phyloP scores from a whole-genome alignment of 73 alveolate species.

The Paramecium caudatum region DNA sequence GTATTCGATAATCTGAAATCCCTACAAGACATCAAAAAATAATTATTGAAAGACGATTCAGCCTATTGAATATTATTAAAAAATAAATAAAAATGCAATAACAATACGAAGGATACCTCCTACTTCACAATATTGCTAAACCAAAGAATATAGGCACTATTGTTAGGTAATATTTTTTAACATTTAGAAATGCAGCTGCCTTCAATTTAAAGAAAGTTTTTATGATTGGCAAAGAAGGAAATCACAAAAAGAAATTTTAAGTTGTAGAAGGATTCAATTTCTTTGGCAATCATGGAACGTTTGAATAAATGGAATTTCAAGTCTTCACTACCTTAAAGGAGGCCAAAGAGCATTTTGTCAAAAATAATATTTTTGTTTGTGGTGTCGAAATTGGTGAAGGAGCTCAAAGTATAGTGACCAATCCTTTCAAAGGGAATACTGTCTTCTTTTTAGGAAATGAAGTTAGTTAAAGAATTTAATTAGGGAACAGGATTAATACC shows the following conservation, averaged over 20 bases:
- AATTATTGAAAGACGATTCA: slow-evolving; percentile 67
- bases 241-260: slow-evolving; percentile 59
- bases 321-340: slow-evolving; percentile 76
- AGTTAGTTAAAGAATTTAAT: not conserved
- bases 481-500: slow-evolving; percentile 84
- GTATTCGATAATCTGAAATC: slow-evolving; percentile 86
- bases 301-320: slow-evolving; percentile 72
- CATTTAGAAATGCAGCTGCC: slow-evolving; percentile 68
- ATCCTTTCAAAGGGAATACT: slow-evolving; percentile 84
- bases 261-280: slow-evolving; percentile 63
- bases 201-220: slow-evolving; percentile 63
- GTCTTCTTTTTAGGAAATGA: slow-evolving; percentile 86
- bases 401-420: slow-evolving; percentile 79
- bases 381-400: slow-evolving; percentile 86
- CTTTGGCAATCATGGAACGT: slow-evolving; percentile 76
- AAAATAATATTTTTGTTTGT: slow-evolving; percentile 81
- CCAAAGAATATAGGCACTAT: slow-evolving; percentile 54
- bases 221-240: slow-evolving; percentile 66
- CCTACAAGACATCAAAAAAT: slow-evolving; percentile 78
- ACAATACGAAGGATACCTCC: not conserved
- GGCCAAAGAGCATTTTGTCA: slow-evolving; percentile 79
- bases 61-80: slow-evolving; percentile 73
- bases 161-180: not conserved
- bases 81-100: slow-evolving; percentile 49
- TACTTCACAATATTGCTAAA: not conserved